A percentile compares a stretch with the other conserved stretches of the same genome.
Evolutionary conservation across 352 stramenopile species (phyloP).

Genomic region (Pseudoperonospora humuli): DNA sequence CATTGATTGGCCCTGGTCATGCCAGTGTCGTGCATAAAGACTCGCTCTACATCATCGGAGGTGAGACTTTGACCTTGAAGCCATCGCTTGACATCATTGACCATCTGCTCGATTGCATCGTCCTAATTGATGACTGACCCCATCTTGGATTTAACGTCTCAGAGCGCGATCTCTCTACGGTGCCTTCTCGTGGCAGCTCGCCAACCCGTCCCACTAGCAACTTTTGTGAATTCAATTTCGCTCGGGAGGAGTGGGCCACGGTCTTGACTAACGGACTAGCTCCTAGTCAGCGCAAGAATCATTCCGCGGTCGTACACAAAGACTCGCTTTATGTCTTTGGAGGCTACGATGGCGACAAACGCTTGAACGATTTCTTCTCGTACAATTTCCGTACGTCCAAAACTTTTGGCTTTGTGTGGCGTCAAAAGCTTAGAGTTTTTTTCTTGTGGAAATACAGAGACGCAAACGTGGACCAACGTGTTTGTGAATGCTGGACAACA

Average conservation of each 20-base stretch:
- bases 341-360: conserved; percentile 88
- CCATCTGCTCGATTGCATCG: too few species aligned
- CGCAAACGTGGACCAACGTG: conserved; percentile 76
- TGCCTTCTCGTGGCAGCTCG: conserved; percentile 12
- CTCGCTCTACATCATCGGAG: conserved; percentile 90
- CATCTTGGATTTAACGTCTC: too few species aligned
- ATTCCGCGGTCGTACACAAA: conserved; percentile 88
- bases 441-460: conserved; percentile 38
- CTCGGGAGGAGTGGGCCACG: conserved; percentile 57
- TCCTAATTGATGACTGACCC: too few species aligned
- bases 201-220: conserved; percentile 68
- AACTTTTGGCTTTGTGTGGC: background rate
- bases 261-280: conserved; percentile 45
- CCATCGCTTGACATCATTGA: background rate
- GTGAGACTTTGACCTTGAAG: too few species aligned
- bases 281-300: conserved; percentile 88
- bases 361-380: conserved; percentile 93
- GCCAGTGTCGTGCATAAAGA: conserved; percentile 84
- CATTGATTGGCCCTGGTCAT: conserved; percentile 89
- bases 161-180: conserved; percentile 18
- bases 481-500: conserved; percentile 70
- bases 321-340: conserved; percentile 92
- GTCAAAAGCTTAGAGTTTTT: too few species aligned
- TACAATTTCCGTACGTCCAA: conserved; percentile 85
- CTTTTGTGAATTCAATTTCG: conserved; percentile 91